Conservation (phyloP, 2,329 filamentous ascomycete species). For the Aspergillus bombycis region DNA sequence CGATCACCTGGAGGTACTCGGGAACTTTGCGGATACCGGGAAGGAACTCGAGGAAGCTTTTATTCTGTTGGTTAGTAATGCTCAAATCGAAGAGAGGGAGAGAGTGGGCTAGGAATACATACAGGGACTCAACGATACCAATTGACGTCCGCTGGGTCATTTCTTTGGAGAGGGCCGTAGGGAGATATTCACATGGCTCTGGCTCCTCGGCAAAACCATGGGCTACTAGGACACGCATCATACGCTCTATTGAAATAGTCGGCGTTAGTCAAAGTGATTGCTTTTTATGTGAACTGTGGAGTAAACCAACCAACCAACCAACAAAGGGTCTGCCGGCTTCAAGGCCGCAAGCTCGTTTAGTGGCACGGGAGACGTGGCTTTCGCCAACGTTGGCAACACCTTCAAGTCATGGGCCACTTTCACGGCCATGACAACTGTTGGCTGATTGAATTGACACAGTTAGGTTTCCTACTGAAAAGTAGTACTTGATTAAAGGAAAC, state of each 20-base stretch:
- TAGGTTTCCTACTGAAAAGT: not conserved
- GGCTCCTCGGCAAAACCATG: slow-evolving; percentile 22
- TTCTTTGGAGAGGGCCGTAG: slow-evolving; percentile 21
- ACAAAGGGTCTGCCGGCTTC: slow-evolving; percentile 26
- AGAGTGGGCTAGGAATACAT: not conserved
- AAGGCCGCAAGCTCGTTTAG: slow-evolving; percentile 20
- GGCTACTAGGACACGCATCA: slow-evolving; percentile 25
- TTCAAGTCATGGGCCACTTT: slow-evolving; percentile 24
- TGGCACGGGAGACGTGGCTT: slow-evolving; percentile 17
- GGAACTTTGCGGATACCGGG: slow-evolving; percentile 24
- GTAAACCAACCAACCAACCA: slow-evolving; percentile 26
- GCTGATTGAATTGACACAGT: not conserved
- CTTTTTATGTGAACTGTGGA: not conserved
- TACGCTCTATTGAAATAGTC: slow-evolving; percentile 19
- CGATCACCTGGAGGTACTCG: slow-evolving; percentile 20
- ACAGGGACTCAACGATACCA: slow-evolving; percentile 25
- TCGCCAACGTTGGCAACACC: slow-evolving; percentile 22
- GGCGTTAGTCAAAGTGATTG: not conserved
- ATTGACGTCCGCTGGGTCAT: slow-evolving; percentile 23
- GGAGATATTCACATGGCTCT: slow-evolving; percentile 16
- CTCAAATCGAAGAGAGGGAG: not conserved
- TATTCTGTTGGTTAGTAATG: not conserved
- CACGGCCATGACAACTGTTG: slow-evolving; percentile 23
- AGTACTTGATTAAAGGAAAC: not conserved
- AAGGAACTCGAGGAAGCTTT: slow-evolving; percentile 25